Percentiles rank a stretch among this genome's conserved stretches.
Conservation (phyloP, 1,284 basidiomycete species). For the Nidula niveotomentosa region DNA sequence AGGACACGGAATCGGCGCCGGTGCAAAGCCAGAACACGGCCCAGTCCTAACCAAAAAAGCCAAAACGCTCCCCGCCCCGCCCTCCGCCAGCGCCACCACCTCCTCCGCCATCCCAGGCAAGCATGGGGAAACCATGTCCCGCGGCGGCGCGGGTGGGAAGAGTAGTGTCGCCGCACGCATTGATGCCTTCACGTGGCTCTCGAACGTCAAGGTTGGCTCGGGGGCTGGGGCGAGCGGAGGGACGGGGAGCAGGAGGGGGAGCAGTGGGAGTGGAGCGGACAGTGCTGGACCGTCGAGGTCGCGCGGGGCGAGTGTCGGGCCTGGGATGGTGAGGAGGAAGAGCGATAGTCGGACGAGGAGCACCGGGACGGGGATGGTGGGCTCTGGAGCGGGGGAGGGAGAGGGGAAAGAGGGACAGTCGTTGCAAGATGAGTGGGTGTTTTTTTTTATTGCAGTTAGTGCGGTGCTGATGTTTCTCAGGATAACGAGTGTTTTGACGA, state of each 20-base stretch:
- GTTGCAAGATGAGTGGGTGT: constrained; percentile 77
- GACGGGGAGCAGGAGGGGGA: constrained; percentile 31
- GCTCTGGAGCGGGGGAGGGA: constrained; percentile 18
- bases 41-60: too few species aligned
- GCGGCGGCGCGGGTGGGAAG: constrained; percentile 51
- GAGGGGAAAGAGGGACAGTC: constrained; percentile 45
- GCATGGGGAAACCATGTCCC: constrained; percentile 52
- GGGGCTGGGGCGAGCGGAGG: constrained; percentile 30
- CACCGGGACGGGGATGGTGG: not conserved
- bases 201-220: constrained; percentile 56
- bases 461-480: constrained; percentile 30
- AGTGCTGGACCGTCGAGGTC: constrained; percentile 42
- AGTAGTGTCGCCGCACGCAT: constrained; percentile 41
- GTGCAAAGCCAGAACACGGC: too few species aligned
- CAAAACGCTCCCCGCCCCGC: too few species aligned
- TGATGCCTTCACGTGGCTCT: constrained; percentile 70
- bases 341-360: constrained; percentile 15
- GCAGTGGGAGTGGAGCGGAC: constrained; percentile 46
- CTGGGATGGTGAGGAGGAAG: constrained; percentile 11
- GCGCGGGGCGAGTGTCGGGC: constrained; percentile 22
- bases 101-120: constrained; percentile 3
- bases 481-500: constrained; percentile 76
- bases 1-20: too few species aligned
- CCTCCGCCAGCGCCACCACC: too few species aligned
- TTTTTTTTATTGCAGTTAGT: not conserved